Conservation (phyloP, 768 basidiomycete genomes). For the Amylocystis lapponica region DNA sequence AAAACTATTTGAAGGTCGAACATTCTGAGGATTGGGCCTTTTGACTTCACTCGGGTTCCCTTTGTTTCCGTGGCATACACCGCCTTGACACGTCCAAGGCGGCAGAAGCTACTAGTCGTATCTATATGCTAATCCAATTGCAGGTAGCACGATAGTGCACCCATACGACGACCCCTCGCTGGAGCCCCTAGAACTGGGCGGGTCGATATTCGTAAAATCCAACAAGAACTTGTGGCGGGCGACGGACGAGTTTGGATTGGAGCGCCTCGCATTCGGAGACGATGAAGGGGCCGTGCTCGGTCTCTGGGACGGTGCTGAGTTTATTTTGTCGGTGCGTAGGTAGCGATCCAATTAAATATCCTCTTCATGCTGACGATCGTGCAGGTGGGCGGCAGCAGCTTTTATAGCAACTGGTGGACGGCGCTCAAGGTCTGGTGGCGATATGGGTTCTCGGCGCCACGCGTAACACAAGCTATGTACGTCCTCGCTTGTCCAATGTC, state of each 20-base stretch:
- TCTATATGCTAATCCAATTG: conserved; percentile 5
- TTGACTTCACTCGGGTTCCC: too few species aligned
- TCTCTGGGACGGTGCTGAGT: conserved; percentile 79
- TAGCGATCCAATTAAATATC: too few species aligned
- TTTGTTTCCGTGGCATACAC: too few species aligned
- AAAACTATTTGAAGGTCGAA: too few species aligned
- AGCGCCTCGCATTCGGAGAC: conserved; percentile 39
- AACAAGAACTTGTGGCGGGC: conserved; percentile 76
- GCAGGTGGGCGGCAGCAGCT: conserved; percentile 28
- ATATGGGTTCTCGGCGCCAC: conserved; percentile 64
- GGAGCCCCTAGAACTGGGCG: conserved; percentile 75
- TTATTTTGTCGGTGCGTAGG: conserved; percentile 61
- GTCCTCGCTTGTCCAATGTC: conserved; percentile 9
- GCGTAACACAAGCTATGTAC: conserved; percentile 50
- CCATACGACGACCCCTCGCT: conserved; percentile 59
- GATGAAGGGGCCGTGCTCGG: conserved; percentile 48
- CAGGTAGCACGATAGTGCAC: conserved; percentile 75
- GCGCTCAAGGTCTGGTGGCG: conserved; percentile 70
- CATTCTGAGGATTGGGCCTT: too few species aligned
- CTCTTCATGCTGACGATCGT: neutral
- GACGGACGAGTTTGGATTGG: conserved; percentile 72
- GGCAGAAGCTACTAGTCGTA: too few species aligned
- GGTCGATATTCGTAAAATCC: conserved; percentile 75
- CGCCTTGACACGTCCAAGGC: neutral
- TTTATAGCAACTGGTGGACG: conserved; percentile 54